phyloP scores from a whole-genome alignment of 176 grass and related monocot species.

The Raddia guianensis region DNA sequence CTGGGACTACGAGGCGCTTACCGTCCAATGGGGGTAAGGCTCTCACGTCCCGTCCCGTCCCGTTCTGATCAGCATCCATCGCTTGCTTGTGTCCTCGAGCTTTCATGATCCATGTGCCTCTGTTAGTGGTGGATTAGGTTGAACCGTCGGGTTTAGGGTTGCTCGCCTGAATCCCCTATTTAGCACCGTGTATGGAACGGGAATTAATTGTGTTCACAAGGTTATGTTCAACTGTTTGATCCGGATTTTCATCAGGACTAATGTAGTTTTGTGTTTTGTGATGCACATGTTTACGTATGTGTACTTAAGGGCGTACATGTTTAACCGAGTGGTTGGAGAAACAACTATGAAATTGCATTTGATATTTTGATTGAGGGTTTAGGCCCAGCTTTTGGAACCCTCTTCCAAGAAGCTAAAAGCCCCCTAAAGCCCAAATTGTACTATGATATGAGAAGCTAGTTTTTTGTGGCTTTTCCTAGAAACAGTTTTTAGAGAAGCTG shows the following conservation, averaged over 20 bases:
- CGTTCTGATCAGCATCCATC: neutral
- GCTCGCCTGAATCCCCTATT: neutral
- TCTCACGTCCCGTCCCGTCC: neutral
- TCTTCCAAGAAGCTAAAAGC: too few species aligned
- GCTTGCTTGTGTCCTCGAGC: constrained; percentile 16
- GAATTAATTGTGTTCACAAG: constrained; percentile 14
- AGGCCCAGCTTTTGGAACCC: too few species aligned
- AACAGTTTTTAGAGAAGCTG: too few species aligned
- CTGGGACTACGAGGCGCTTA: constrained; percentile 91
- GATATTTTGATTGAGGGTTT: neutral
- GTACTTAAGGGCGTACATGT: neutral
- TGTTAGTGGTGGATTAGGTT: neutral
- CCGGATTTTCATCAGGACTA: neutral
- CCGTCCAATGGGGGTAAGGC: constrained; percentile 80
- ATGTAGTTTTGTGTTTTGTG: neutral
- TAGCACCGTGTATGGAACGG: too few species aligned
- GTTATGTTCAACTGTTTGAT: neutral
- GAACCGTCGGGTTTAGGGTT: neutral
- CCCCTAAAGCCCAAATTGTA: too few species aligned
- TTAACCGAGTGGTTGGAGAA: neutral
- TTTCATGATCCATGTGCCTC: neutral
- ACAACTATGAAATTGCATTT: neutral
- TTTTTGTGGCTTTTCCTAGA: too few species aligned
- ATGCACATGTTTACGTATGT: neutral
- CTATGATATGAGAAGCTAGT: too few species aligned